Base-by-base conservation (phyloP, 108 stramenopile species). In the Schizochytrium sp. region DNA sequence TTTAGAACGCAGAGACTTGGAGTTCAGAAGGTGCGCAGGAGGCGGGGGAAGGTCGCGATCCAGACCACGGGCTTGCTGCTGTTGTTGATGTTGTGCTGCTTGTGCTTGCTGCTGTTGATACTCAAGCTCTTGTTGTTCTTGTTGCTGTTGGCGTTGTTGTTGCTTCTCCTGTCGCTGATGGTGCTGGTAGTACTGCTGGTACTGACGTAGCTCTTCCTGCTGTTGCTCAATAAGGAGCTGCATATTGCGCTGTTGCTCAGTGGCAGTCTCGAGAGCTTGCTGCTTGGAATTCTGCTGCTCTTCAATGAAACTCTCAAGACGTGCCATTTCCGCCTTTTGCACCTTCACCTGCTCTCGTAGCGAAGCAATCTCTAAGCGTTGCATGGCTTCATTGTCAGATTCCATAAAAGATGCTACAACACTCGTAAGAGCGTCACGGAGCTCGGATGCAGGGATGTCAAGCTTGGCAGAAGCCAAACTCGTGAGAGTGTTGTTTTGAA, bases 401-500 rank as follows among this genome's bases (percentile, higher is more conserved):
- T 38, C 64, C 12, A 69, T 12, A 8, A 44, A 38, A 69, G 64
- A 10, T 44, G 40, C 64, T 69, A 69, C 64, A 38, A 44, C 64
- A 15, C 28, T 3, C 12, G 64, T 44, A 44, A 69, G 64, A 44
- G 64, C 64, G 19, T 0, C 64, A 44, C 64, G 64, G 44, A 69
- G 64, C 42, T 69, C 64, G 19, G 64, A 38, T 44, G 64, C 44
- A 8, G 64, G 64, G 64, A 69, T 44, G 2, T 69, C 42, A 15
- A 69, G 64, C 64, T 69, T 69, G 12, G 64, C 64, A 44, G 64
- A 38, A 38, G 64, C 64, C 42, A 69, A 44, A 44, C 64, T 69
- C 10, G 64, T 44, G 28, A 69, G 64, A 8, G 64, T 69, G 64
- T 44, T 38, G 28, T 69, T 69, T 38, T 69, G 19, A 0, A 44